phyloP scores from a whole-genome alignment of 2,329 filamentous ascomycete species.

The Fusarium stilboides region DNA sequence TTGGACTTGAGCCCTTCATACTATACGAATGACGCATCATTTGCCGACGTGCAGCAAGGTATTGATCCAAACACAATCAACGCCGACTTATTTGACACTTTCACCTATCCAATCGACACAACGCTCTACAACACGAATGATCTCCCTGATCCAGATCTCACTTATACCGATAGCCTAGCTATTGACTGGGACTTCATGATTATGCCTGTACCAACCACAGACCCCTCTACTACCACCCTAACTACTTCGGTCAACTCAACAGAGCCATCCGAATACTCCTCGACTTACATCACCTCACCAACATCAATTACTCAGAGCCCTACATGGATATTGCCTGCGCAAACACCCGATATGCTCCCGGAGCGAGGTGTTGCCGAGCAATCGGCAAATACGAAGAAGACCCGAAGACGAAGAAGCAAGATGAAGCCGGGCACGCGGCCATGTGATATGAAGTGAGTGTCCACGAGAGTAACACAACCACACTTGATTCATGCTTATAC shows the following conservation, averaged over 20 bases:
- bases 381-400: neutral
- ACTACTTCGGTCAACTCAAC: neutral
- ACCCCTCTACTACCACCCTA: neutral
- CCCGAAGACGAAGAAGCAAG: slow-evolving; percentile 7
- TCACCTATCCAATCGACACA: neutral
- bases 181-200: neutral
- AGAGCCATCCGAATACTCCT: neutral
- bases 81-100: neutral
- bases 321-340: neutral
- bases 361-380: neutral
- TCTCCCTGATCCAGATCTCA: neutral
- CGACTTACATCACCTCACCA: neutral
- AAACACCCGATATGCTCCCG: neutral
- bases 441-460: slow-evolving; percentile 24
- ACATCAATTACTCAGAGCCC: neutral
- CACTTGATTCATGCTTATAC: neutral
- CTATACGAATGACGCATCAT: slow-evolving; percentile 25
- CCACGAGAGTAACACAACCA: fast-evolving
- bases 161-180: neutral
- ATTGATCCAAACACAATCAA: neutral
- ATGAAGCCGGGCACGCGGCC: slow-evolving; percentile 13
- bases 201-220: neutral
- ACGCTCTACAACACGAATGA: neutral
- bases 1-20: neutral
- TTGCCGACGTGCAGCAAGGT: slow-evolving; percentile 17